phyloP scores from a whole-genome alignment of 2,329 filamentous ascomycete species.

The Tolypocladium pustulatum region DNA sequence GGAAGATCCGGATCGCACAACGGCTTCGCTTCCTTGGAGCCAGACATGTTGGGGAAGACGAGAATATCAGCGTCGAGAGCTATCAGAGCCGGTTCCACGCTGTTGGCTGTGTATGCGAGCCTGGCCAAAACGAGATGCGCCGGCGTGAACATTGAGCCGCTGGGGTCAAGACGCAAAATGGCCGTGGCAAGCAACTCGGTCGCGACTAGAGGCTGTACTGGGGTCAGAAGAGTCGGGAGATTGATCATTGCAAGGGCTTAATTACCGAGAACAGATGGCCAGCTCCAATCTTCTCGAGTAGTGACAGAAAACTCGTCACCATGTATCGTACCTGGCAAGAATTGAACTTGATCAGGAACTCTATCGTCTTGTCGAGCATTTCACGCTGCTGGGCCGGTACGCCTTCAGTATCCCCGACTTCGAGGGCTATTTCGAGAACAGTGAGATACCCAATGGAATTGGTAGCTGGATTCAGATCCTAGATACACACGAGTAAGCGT shows the following conservation, averaged over 20 bases:
- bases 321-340: slow-evolving; percentile 41
- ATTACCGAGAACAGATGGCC: slow-evolving; percentile 31
- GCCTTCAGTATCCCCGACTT: slow-evolving; percentile 16
- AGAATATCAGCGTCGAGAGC: slow-evolving; percentile 57
- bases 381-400: slow-evolving; percentile 13
- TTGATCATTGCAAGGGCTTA: background rate
- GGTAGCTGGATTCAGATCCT: slow-evolving; percentile 35
- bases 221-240: background rate
- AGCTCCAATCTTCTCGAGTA: slow-evolving; percentile 30
- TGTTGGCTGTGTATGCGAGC: slow-evolving; percentile 45
- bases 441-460: slow-evolving; percentile 42
- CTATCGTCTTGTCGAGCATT: slow-evolving; percentile 29
- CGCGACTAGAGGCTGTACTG: slow-evolving; percentile 31
- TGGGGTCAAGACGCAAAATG: slow-evolving; percentile 56
- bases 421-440: slow-evolving; percentile 31
- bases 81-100: slow-evolving; percentile 43
- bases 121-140: slow-evolving; percentile 48
- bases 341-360: slow-evolving; percentile 39
- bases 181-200: slow-evolving; percentile 37
- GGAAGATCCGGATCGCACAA: slow-evolving; percentile 36
- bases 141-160: slow-evolving; percentile 54
- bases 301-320: slow-evolving; percentile 28
- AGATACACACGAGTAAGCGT: slow-evolving; percentile 1
- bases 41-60: slow-evolving; percentile 45
- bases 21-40: slow-evolving; percentile 22